Conservation (phyloP, 2,329 filamentous ascomycete genomes). For the Ploettnerulaceae sp. region DNA sequence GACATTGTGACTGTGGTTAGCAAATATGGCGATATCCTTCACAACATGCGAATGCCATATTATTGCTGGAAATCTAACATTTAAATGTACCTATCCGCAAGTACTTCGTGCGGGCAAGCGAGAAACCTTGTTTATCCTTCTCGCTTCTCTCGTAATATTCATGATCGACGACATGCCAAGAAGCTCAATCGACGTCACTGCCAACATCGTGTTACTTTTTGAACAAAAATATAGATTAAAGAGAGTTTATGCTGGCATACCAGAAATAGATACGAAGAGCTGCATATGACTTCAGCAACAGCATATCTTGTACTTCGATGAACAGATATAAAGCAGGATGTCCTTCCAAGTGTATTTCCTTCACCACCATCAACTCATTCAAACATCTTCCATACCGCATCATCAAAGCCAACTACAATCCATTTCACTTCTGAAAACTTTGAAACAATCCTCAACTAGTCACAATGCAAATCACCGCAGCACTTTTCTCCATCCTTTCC, state of each 20-base stretch:
- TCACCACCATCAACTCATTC: background rate
- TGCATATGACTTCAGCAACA: background rate
- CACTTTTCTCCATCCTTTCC: conserved; percentile 38
- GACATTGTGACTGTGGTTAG: no score
- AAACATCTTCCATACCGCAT: background rate
- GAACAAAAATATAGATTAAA: background rate
- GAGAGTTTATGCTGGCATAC: background rate
- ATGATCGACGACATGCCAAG: conserved; percentile 3
- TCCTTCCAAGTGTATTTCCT: background rate
- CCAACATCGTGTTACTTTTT: background rate
- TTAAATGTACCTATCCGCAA: no score
- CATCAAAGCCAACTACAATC: background rate
- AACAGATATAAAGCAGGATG: background rate
- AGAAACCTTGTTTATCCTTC: no score
- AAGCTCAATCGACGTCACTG: conserved; percentile 2
- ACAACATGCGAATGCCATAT: no score
- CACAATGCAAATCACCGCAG: conserved; percentile 43
- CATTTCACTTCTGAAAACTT: background rate
- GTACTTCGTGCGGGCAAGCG: no score
- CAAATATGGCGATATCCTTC: no score
- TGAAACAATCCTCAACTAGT: background rate
- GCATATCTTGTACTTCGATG: background rate
- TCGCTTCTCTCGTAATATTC: background rate
- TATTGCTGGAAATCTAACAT: no score
- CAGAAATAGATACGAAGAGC: conserved; percentile 10